These are phyloP conservation scores for Capsella rubella DNA, from an alignment of 441 rosid species.

Conservation along the genomic window DNA sequence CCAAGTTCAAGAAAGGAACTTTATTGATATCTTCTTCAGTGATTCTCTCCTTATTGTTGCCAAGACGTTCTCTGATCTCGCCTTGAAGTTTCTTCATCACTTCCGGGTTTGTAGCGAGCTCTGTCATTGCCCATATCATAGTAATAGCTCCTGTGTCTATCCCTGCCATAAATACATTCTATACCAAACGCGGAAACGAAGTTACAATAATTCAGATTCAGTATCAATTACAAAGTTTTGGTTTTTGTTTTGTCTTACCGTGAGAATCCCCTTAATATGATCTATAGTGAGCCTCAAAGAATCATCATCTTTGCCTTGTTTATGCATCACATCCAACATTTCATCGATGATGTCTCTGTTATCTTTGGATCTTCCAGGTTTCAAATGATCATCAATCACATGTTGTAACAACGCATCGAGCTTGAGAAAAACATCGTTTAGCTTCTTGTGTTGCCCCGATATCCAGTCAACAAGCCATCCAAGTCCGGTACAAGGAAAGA, in stretches of 20 bases:
- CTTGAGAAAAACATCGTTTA: slow-evolving; percentile 45
- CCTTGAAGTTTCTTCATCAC: slow-evolving; percentile 51
- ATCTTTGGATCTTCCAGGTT: slow-evolving; percentile 32
- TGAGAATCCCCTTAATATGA: slow-evolving; percentile 36
- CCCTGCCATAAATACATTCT: slow-evolving; percentile 59
- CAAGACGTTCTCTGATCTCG: slow-evolving; percentile 46
- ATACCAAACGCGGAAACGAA: not conserved
- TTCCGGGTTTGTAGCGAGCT: slow-evolving; percentile 48
- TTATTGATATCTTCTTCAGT: slow-evolving; percentile 50
- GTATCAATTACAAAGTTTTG: not conserved
- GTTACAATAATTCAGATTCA: not conserved
- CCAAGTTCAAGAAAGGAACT: slow-evolving; percentile 48
- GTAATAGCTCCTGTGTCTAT: slow-evolving; percentile 58
- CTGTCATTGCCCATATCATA: slow-evolving; percentile 59
- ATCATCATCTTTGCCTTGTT: slow-evolving; percentile 29
- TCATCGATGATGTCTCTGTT: slow-evolving; percentile 14
- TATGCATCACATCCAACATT: slow-evolving; percentile 28
- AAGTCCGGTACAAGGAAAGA: slow-evolving; percentile 42
- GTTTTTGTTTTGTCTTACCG: slow-evolving; percentile 9
- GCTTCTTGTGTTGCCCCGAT: slow-evolving; percentile 46
- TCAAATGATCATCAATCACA: slow-evolving; percentile 54
- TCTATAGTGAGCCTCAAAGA: slow-evolving; percentile 23
- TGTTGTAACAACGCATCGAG: slow-evolving; percentile 46
- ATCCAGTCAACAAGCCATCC: slow-evolving; percentile 60
- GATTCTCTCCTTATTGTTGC: slow-evolving; percentile 48